Evolutionary conservation across 2,329 filamentous ascomycete genomes (phyloP).

Genomic region (Sarocladium strictum): DNA sequence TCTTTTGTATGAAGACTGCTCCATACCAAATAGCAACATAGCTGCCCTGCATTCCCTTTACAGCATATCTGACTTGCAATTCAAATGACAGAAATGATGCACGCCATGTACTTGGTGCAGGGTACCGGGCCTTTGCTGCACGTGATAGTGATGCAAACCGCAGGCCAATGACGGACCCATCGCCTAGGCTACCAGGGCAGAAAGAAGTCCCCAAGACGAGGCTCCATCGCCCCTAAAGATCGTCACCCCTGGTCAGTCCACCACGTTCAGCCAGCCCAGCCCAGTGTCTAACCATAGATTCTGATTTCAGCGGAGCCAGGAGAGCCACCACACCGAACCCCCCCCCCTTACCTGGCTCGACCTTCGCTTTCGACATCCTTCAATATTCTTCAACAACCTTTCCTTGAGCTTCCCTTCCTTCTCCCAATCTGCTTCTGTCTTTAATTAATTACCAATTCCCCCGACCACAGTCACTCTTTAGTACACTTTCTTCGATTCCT

Average conservation of each 20-base stretch:
- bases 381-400: background rate
- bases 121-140: too few species aligned
- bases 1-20: too few species aligned
- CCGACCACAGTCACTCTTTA: slow-evolving; percentile 6
- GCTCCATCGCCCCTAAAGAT: background rate
- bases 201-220: background rate
- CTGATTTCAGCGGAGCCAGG: background rate
- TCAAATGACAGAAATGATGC: too few species aligned
- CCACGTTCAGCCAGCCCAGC: too few species aligned
- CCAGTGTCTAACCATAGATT: background rate
- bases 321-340: background rate
- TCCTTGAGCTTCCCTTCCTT: slow-evolving; percentile 6
- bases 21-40: too few species aligned
- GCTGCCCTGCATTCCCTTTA: too few species aligned
- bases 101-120: too few species aligned
- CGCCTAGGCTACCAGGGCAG: background rate
- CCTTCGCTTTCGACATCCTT: background rate
- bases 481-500: background rate
- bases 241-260: background rate
- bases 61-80: too few species aligned
- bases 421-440: background rate
- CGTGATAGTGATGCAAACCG: background rate
- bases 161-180: background rate
- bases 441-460: background rate
- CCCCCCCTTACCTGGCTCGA: background rate